Evolutionary conservation across 768 basidiomycete species (phyloP).

Genomic region (Tylopilus sp.): DNA sequence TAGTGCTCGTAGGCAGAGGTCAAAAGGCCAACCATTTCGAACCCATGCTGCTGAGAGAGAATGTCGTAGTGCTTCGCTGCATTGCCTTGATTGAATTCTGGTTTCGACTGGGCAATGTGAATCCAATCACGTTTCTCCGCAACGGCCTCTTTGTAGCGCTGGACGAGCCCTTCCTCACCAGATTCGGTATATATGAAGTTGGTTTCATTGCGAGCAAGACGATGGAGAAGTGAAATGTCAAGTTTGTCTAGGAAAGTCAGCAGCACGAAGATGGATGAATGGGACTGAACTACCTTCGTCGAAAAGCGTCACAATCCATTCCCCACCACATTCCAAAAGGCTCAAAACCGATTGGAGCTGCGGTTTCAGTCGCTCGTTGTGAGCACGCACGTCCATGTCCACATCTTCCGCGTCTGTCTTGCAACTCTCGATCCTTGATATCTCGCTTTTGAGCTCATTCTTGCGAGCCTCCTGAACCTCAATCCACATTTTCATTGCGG

Average conservation of each 20-base stretch:
- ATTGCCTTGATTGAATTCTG: not conserved
- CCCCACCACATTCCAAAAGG: not conserved
- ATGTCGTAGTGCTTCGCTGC: not conserved
- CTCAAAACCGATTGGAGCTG: not conserved
- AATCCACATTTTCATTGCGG: not conserved
- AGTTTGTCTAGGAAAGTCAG: not conserved
- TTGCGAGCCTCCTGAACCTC: not conserved
- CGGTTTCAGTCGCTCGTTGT: not conserved
- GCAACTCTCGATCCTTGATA: not conserved
- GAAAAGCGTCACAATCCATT: not conserved
- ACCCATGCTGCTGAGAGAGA: not conserved
- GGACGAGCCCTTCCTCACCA: not conserved
- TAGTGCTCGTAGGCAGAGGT: not conserved
- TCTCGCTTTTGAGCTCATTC: not conserved
- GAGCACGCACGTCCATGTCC: not conserved
- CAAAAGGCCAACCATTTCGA: not conserved
- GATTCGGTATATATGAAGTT: not conserved
- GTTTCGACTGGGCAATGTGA: not conserved
- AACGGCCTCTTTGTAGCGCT: not conserved
- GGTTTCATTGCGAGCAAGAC: not conserved
- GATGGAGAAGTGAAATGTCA: not conserved
- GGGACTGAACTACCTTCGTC: not conserved
- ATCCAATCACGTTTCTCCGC: not conserved
- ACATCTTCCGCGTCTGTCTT: not conserved
- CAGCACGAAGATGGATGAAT: not conserved